Evolutionary conservation across 306 rosid species (phyloP).

Genomic region (Sicyos baderoa): DNA sequence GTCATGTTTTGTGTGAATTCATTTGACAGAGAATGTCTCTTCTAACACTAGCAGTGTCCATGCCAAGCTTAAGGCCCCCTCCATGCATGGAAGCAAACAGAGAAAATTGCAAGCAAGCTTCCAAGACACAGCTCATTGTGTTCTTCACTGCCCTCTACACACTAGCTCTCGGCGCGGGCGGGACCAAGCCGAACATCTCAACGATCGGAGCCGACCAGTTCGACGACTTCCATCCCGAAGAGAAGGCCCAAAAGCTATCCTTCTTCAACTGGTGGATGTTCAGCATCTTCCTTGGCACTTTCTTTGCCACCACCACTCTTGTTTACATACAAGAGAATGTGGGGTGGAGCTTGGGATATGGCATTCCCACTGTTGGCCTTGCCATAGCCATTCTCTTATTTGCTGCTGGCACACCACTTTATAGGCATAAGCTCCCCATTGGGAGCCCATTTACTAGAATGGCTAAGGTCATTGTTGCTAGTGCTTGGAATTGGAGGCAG

Average conservation of each 20-base stretch:
- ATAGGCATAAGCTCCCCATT: constrained; percentile 56
- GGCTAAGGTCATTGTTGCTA: constrained; percentile 55
- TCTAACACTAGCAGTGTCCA: constrained; percentile 60
- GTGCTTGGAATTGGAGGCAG: constrained; percentile 48
- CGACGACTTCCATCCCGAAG: not conserved
- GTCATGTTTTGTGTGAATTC: too few species aligned
- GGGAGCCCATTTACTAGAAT: constrained; percentile 48
- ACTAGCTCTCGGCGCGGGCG: not conserved
- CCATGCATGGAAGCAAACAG: constrained; percentile 30
- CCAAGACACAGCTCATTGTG: constrained; percentile 18
- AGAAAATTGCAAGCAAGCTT: constrained; percentile 62
- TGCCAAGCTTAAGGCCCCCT: constrained; percentile 56
- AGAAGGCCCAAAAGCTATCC: not conserved
- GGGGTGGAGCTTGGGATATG: constrained; percentile 91
- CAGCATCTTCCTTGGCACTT: not conserved
- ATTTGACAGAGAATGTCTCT: constrained; percentile 59
- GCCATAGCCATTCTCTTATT: too few species aligned
- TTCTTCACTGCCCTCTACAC: not conserved
- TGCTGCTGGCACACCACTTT: constrained; percentile 31
- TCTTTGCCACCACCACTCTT: constrained; percentile 61
- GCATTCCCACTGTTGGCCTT: constrained; percentile 62
- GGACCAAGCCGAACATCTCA: not conserved
- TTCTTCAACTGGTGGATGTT: not conserved
- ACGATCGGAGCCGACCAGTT: not conserved
- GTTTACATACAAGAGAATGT: constrained; percentile 82